Evolutionary conservation across 2,329 filamentous ascomycete species (phyloP).

Genomic region (Ceratocystis albifundus): DNA sequence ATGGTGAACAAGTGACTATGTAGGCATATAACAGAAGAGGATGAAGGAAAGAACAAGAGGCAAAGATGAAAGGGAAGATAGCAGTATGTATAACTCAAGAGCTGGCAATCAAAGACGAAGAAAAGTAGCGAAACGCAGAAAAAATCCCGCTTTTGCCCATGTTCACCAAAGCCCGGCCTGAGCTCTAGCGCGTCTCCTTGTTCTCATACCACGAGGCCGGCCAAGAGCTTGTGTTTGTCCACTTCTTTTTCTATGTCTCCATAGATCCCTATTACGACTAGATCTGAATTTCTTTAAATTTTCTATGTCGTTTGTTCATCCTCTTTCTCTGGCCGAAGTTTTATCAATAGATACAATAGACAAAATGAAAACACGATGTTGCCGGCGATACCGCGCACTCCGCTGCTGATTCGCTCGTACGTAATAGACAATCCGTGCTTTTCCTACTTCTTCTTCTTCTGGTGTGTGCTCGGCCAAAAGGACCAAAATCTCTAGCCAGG

Average conservation of each 20-base stretch:
- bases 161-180: neutral
- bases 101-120: neutral
- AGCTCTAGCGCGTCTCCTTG: slow-evolving; percentile 5
- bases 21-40: neutral
- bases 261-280: neutral
- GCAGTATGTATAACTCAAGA: neutral
- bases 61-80: neutral
- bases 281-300: neutral
- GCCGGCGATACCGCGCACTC: neutral
- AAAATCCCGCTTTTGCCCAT: neutral
- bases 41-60: neutral
- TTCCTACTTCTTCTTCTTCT: neutral
- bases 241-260: neutral
- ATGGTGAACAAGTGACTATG: neutral
- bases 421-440: neutral
- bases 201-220: neutral
- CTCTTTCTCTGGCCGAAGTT: neutral
- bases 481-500: neutral
- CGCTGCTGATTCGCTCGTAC: neutral
- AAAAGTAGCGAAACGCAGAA: neutral
- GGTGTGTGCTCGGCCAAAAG: neutral
- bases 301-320: neutral
- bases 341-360: neutral
- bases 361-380: neutral
- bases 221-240: neutral